phyloP scores from a whole-genome alignment of 108 stramenopile species.

The Cyclostephanos invisitatus region DNA sequence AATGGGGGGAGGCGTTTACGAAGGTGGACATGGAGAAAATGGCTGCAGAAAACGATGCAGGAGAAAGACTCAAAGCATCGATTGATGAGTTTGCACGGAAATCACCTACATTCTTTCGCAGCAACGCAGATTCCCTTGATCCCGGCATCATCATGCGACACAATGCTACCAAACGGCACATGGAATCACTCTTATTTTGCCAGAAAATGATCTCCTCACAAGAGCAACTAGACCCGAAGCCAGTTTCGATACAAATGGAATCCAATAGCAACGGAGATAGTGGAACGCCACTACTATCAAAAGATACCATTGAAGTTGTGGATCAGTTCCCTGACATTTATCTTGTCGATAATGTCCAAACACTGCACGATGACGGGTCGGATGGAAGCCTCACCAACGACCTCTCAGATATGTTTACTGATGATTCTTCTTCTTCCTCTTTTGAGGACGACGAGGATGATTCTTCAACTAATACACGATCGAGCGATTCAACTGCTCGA shows the following conservation, averaged over 20 bases:
- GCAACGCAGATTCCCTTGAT: slow-evolving; percentile 3
- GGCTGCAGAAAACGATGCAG: slow-evolving; percentile 7
- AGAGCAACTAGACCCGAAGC: slow-evolving; percentile 6
- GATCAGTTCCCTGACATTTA: slow-evolving; percentile 26
- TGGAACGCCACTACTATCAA: slow-evolving; percentile 8
- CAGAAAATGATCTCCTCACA: slow-evolving; percentile 30
- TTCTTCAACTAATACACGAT: slow-evolving; percentile 12
- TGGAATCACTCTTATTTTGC: slow-evolving; percentile 38
- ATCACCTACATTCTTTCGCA: slow-evolving; percentile 39
- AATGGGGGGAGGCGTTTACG: slow-evolving; percentile 15
- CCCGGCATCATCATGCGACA: background rate
- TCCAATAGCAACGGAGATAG: background rate
- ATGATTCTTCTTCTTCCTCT: slow-evolving; percentile 17
- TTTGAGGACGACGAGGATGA: slow-evolving; percentile 1
- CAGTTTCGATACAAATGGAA: slow-evolving; percentile 17
- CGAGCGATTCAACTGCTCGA: slow-evolving; percentile 22
- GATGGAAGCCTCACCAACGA: slow-evolving; percentile 4
- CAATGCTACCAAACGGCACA: slow-evolving; percentile 28
- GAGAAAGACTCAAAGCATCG: slow-evolving; percentile 19
- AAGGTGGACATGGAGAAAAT: slow-evolving; percentile 14
- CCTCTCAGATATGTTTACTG: slow-evolving; percentile 8
- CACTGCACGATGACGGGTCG: background rate
- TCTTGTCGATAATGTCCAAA: background rate
- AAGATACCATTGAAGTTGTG: slow-evolving; percentile 33
- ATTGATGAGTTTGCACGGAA: slow-evolving; percentile 20